Percentiles rank a stretch among this genome's conserved stretches.
Evolutionary conservation across 768 basidiomycete species (phyloP).

Genomic region (Auriscalpium vulgare): DNA sequence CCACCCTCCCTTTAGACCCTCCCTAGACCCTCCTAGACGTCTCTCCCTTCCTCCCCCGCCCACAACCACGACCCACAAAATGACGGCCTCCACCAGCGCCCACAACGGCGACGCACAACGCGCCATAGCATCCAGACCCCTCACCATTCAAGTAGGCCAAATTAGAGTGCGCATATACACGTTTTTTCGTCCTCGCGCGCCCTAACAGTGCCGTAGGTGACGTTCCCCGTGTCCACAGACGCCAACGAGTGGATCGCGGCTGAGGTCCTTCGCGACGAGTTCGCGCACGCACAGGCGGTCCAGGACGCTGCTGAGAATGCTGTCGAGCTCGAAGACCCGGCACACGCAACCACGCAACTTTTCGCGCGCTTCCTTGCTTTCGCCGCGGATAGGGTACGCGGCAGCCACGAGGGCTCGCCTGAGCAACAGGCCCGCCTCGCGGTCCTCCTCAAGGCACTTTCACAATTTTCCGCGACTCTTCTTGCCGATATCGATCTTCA

Average conservation of each 20-base stretch:
- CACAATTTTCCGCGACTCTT: slow-evolving; percentile 71
- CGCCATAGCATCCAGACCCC: slow-evolving; percentile 28
- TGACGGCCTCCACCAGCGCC: slow-evolving; percentile 18
- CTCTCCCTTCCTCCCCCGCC: slow-evolving; percentile 5
- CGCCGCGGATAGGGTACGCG: slow-evolving; percentile 54
- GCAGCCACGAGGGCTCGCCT: slow-evolving; percentile 41
- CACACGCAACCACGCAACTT: slow-evolving; percentile 69
- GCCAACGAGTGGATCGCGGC: slow-evolving; percentile 86
- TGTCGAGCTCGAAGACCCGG: slow-evolving; percentile 41
- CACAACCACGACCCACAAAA: slow-evolving; percentile 16
- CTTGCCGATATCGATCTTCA: slow-evolving; percentile 74
- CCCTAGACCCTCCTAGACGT: slow-evolving; percentile 7
- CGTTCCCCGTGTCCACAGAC: slow-evolving; percentile 80
- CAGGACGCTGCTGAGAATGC: slow-evolving; percentile 49
- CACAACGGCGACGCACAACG: slow-evolving; percentile 23
- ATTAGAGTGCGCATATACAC: slow-evolving; percentile 26
- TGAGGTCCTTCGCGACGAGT: slow-evolving; percentile 87
- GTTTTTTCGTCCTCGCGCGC: slow-evolving; percentile 2
- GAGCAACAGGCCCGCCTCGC: slow-evolving; percentile 38
- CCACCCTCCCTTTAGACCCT: slow-evolving; percentile 5
- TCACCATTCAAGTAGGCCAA: slow-evolving; percentile 25
- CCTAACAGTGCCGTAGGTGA: slow-evolving; percentile 40
- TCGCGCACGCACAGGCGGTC: slow-evolving; percentile 55
- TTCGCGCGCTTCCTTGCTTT: slow-evolving; percentile 78
- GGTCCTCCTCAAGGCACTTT: slow-evolving; percentile 67